phyloP scores from a whole-genome alignment of 805 yeast species.

The Tanozyma kutaoensis region DNA sequence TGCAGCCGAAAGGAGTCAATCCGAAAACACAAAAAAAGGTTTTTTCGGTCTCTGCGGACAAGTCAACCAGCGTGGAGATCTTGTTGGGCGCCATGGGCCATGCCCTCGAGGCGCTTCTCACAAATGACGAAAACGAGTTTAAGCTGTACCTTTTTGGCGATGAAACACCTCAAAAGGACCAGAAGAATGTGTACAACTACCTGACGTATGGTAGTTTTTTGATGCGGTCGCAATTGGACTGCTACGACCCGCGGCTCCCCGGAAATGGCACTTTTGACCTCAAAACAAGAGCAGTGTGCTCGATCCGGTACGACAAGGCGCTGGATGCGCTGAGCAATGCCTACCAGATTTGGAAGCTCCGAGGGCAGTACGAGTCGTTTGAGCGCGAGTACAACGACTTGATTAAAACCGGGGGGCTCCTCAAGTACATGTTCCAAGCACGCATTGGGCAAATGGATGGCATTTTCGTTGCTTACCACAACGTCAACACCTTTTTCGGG shows the following conservation, averaged over 20 bases:
- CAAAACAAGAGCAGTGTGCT: slow-evolving; percentile 83
- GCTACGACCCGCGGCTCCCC: slow-evolving; percentile 62
- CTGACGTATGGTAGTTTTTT: slow-evolving; percentile 55
- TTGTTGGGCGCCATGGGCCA: slow-evolving; percentile 67
- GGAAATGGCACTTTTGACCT: slow-evolving; percentile 88
- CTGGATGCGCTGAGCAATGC: slow-evolving; percentile 43
- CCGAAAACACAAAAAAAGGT: slow-evolving; percentile 13
- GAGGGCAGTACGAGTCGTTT: slow-evolving; percentile 67
- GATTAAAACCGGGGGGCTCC: slow-evolving; percentile 52
- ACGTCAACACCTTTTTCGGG: slow-evolving; percentile 69
- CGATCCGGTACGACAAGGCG: slow-evolving; percentile 67
- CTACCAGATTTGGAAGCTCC: slow-evolving; percentile 49
- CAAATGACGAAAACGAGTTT: slow-evolving; percentile 44
- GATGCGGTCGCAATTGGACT: slow-evolving; percentile 86
- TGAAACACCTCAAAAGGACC: neutral
- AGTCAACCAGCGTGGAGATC: slow-evolving; percentile 51
- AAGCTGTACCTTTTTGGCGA: slow-evolving; percentile 12
- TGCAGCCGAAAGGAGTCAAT: slow-evolving; percentile 32
- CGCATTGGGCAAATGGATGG: slow-evolving; percentile 97
- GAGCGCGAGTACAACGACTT: slow-evolving; percentile 72
- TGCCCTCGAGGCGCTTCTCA: slow-evolving; percentile 62
- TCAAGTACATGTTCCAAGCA: slow-evolving; percentile 85
- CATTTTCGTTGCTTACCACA: slow-evolving; percentile 84
- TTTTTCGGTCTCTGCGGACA: slow-evolving; percentile 61
- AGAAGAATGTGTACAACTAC: slow-evolving; percentile 47